Evolutionary conservation across 2,329 filamentous ascomycete genomes (phyloP).

Genomic region (Chaetomium sp.): DNA sequence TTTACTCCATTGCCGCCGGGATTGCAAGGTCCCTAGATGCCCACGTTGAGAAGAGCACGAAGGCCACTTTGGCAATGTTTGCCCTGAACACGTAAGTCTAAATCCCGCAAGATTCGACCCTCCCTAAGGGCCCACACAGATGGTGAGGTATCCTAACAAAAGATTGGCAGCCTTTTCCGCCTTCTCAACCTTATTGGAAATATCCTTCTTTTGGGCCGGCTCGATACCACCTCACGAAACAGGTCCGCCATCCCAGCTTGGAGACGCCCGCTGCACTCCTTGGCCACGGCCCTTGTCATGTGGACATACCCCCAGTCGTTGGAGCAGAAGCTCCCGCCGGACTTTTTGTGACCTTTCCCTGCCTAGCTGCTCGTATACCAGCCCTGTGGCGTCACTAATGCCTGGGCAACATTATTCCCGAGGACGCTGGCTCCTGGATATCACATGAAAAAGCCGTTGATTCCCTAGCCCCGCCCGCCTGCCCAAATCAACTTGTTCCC

Average conservation of each 20-base stretch:
- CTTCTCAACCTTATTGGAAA: conserved; percentile 19
- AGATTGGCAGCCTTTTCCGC: conserved; percentile 16
- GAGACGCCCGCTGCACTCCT: conserved; percentile 7
- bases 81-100: conserved; percentile 33
- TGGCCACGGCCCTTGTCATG: conserved; percentile 8
- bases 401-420: background rate
- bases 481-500: too few relatives aligned
- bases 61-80: conserved; percentile 31
- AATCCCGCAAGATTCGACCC: too few relatives aligned
- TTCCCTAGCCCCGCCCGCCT: too few relatives aligned
- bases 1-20: conserved; percentile 23
- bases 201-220: conserved; percentile 7
- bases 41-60: conserved; percentile 18
- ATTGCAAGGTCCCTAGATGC: conserved; percentile 4
- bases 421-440: too few relatives aligned
- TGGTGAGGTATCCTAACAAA: too few relatives aligned
- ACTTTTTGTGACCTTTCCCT: background rate
- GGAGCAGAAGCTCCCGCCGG: conserved; percentile 5
- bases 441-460: too few relatives aligned
- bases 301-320: conserved; percentile 19
- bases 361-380: background rate
- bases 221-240: conserved; percentile 12
- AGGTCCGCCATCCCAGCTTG: conserved; percentile 3
- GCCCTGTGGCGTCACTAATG: background rate
- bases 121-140: too few relatives aligned